Conservation (phyloP, 352 stramenopile genomes). For the Globisporangium irregulare region DNA sequence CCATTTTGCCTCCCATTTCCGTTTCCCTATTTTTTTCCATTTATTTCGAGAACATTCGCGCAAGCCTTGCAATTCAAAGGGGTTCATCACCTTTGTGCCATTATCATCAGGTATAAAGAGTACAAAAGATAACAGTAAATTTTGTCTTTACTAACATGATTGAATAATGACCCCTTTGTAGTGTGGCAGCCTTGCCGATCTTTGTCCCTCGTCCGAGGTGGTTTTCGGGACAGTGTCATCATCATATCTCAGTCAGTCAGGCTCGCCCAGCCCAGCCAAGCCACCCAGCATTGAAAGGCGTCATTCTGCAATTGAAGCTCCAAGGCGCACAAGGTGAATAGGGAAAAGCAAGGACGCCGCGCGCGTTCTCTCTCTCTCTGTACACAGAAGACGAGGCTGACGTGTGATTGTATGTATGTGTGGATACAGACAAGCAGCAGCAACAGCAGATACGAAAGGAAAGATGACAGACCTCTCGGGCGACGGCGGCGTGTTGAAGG, state of each 20-base stretch:
- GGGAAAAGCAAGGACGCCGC: background rate
- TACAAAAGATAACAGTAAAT: background rate
- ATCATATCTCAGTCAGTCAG: background rate
- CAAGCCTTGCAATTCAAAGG: background rate
- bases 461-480: slow-evolving; percentile 74
- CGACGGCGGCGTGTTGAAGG: slow-evolving; percentile 91
- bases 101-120: background rate
- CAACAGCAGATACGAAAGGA: slow-evolving; percentile 1
- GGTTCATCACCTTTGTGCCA: background rate
- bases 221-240: background rate
- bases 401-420: background rate
- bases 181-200: background rate
- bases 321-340: background rate
- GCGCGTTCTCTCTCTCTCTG: background rate
- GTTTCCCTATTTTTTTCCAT: background rate
- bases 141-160: no score
- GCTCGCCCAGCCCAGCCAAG: background rate
- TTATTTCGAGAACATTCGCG: slow-evolving; percentile 3
- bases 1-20: background rate
- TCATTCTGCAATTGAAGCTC: slow-evolving; percentile 16
- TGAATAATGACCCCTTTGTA: background rate
- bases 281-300: background rate
- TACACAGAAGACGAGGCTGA: background rate
- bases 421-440: background rate
- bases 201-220: background rate